phyloP scores from a whole-genome alignment of 176 grass and related monocot genomes.

The Paspalum vaginatum region DNA sequence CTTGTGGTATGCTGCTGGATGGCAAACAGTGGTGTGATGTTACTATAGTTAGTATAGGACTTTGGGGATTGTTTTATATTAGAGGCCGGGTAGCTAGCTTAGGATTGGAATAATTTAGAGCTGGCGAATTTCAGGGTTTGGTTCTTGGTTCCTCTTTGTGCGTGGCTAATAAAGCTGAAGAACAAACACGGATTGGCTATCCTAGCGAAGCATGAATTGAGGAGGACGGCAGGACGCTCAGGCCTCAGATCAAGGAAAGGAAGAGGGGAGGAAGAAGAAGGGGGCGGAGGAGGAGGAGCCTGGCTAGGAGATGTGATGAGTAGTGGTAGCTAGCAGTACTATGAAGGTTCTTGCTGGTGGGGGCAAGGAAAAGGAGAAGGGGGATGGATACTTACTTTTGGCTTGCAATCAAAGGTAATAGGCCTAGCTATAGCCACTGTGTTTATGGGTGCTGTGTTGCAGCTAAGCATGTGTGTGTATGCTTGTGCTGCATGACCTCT shows the following conservation, averaged over 20 bases:
- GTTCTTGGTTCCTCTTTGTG: constrained; percentile 20
- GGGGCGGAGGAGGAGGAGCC: not conserved
- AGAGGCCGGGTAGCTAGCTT: constrained; percentile 22
- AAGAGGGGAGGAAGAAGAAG: not conserved
- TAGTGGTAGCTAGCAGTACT: constrained; percentile 21
- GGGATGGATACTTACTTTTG: constrained; percentile 50
- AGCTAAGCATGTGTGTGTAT: not conserved
- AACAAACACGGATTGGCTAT: too few relatives aligned
- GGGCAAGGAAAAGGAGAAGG: constrained; percentile 12
- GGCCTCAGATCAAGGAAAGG: too few relatives aligned
- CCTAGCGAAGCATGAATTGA: too few relatives aligned
- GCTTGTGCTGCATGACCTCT: not conserved
- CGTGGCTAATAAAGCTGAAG: not conserved
- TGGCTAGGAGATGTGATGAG: constrained; percentile 32
- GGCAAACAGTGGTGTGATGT: not conserved
- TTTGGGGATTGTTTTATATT: constrained; percentile 40
- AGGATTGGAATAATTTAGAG: constrained; percentile 48
- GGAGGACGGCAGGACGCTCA: too few relatives aligned
- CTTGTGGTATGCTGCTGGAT: constrained; percentile 24
- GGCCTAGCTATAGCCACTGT: constrained; percentile 11
- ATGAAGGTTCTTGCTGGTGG: constrained; percentile 54
- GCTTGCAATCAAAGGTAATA: constrained; percentile 50
- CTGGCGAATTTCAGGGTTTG: constrained; percentile 22
- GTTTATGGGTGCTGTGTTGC: not conserved
- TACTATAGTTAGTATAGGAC: constrained; percentile 42